These are phyloP conservation scores for Wickerhamiella australiensis DNA, from an alignment of 805 yeast species.

Conservation along the genomic window DNA sequence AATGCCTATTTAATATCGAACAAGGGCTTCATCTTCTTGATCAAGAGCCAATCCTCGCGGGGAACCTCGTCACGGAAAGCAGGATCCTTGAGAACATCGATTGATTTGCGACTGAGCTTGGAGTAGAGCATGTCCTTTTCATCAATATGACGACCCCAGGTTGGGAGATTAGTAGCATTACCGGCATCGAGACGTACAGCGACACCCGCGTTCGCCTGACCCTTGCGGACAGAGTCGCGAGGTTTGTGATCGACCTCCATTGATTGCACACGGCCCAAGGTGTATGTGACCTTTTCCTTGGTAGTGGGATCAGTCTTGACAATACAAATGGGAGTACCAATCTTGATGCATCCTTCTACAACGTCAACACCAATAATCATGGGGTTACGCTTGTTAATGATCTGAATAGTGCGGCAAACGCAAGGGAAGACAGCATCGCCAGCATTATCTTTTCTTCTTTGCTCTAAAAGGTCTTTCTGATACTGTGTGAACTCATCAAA, in stretches of 20 bases:
- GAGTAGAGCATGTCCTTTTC: slow-evolving; percentile 86
- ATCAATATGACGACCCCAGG: slow-evolving; percentile 98
- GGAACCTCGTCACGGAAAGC: slow-evolving; percentile 92
- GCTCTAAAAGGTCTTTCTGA: slow-evolving; percentile 76
- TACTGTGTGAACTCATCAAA: slow-evolving; percentile 90
- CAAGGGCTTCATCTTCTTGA: slow-evolving; percentile 76
- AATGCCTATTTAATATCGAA: slow-evolving; percentile 58
- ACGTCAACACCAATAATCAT: slow-evolving; percentile 99
- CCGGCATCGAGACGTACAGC: slow-evolving; percentile 89
- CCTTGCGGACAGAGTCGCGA: slow-evolving; percentile 68
- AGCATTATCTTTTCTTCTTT: slow-evolving; percentile 77
- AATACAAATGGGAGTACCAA: slow-evolving; percentile 93
- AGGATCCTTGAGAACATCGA: slow-evolving; percentile 95
- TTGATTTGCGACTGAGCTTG: slow-evolving; percentile 75
- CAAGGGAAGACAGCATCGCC: slow-evolving; percentile 91
- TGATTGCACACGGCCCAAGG: slow-evolving; percentile 80
- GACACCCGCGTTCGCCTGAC: slow-evolving; percentile 95
- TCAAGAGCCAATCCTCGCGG: slow-evolving; percentile 89
- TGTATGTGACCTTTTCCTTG: slow-evolving; percentile 53
- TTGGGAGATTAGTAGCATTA: slow-evolving; percentile 84
- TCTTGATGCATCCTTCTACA: slow-evolving; percentile 71
- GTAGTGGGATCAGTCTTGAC: slow-evolving; percentile 83
- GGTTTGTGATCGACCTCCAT: slow-evolving; percentile 93
- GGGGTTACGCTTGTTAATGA: slow-evolving; percentile 96
- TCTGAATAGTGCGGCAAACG: slow-evolving; percentile 86